Percentiles rank a stretch among this genome's conserved stretches.
Conservation (phyloP, 2,329 filamentous ascomycete species). For the Alternaria sp. region DNA sequence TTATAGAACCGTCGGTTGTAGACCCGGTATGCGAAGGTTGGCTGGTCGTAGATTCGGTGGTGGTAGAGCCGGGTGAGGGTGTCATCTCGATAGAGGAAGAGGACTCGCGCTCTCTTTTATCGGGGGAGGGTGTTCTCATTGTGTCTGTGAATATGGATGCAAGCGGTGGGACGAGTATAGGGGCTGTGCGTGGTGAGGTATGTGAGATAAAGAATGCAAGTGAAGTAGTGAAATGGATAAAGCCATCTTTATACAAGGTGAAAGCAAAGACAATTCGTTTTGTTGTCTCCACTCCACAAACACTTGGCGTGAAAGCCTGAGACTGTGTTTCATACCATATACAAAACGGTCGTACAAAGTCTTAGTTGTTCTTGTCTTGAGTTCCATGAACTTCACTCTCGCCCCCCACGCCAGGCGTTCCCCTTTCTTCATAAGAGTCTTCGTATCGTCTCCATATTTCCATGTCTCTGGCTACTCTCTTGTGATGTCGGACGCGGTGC, state of each 20-base stretch:
- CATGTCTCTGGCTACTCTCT: slow-evolving; percentile 68
- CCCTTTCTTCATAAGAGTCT: slow-evolving; percentile 62
- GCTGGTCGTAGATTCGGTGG: background rate
- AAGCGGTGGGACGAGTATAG: background rate
- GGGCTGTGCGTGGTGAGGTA: background rate
- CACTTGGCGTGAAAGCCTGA: background rate
- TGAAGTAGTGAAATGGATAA: background rate
- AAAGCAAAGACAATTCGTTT: background rate
- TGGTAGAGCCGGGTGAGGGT: background rate
- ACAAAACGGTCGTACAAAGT: background rate
- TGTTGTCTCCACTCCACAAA: background rate
- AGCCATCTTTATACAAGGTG: background rate
- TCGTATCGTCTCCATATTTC: slow-evolving; percentile 75
- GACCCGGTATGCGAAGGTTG: background rate
- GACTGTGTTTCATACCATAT: background rate
- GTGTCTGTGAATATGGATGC: background rate
- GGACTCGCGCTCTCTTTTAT: background rate
- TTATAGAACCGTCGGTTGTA: background rate
- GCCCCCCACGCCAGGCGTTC: slow-evolving; percentile 48
- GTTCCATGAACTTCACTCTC: slow-evolving; percentile 39
- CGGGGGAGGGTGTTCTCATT: background rate
- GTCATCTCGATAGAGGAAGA: background rate
- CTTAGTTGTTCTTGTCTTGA: slow-evolving; percentile 7
- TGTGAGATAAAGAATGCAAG: background rate
- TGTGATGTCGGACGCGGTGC: slow-evolving; percentile 68